phyloP scores from a whole-genome alignment of 768 basidiomycete genomes.

The Rhodotorula taiwanensis region DNA sequence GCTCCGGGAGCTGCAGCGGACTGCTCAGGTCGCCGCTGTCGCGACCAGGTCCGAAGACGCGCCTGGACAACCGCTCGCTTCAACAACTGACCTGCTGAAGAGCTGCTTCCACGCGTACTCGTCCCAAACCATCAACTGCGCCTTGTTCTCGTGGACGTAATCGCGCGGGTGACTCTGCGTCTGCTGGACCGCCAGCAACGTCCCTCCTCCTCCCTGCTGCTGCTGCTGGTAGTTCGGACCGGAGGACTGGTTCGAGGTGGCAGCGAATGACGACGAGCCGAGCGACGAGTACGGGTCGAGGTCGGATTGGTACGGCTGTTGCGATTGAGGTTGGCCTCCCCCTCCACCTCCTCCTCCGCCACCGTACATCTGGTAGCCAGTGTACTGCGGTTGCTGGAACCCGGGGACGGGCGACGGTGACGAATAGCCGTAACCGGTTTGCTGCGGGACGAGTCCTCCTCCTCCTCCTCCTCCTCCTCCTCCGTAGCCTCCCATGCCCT shows the following conservation, averaged over 20 bases:
- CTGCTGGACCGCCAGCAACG: constrained; percentile 15
- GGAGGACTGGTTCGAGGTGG: background rate
- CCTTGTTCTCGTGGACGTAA: constrained; percentile 19
- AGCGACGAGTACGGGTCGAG: constrained; percentile 29
- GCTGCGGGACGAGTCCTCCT: background rate
- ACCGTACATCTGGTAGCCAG: background rate
- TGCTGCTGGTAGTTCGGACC: background rate
- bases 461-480: background rate
- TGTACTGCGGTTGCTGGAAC: background rate
- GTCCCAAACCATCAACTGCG: constrained; percentile 21
- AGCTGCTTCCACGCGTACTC: constrained; percentile 29
- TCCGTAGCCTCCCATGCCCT: constrained; percentile 8
- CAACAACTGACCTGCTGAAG: background rate
- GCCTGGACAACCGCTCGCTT: background rate
- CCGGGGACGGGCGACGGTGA: background rate
- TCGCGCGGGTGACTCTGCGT: constrained; percentile 23
- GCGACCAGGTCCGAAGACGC: too few relatives aligned
- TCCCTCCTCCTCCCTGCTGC: background rate
- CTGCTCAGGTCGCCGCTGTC: too few relatives aligned
- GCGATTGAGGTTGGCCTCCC: background rate
- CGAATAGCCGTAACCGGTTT: background rate
- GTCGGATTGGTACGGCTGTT: constrained; percentile 4
- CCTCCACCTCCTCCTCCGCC: background rate
- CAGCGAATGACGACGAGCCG: background rate
- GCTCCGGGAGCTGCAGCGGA: too few relatives aligned